These are phyloP conservation scores for Penicillium cosmopolitanum DNA, from an alignment of 495 filamentous ascomycete species.

Conservation along the genomic window DNA sequence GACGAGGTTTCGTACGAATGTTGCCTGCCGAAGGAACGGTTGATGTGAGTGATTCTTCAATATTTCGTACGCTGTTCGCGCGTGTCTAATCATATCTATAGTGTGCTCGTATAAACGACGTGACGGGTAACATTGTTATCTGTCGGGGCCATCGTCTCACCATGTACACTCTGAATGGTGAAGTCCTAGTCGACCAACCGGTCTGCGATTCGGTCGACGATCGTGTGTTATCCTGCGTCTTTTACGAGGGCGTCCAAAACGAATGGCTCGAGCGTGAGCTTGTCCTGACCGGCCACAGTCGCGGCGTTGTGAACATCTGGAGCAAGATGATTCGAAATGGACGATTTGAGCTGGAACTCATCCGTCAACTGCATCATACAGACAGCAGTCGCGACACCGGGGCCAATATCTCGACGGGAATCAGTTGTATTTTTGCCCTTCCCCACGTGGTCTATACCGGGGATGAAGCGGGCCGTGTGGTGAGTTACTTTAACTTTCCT, in stretches of 20 bases:
- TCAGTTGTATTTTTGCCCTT: conserved; percentile 86
- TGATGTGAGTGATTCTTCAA: conserved; percentile 43
- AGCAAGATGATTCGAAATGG: conserved; percentile 55
- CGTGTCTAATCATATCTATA: conserved; percentile 45
- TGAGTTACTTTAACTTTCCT: conserved; percentile 40
- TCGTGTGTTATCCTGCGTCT: conserved; percentile 76
- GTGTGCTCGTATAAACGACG: conserved; percentile 86
- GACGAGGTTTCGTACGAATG: conserved; percentile 79
- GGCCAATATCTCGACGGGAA: conserved; percentile 75
- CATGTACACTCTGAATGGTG: conserved; percentile 90
- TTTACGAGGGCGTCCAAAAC: conserved; percentile 89
- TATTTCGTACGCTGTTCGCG: background rate
- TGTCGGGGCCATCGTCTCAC: conserved; percentile 72
- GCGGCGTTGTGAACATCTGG: conserved; percentile 82
- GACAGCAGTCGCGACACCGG: conserved; percentile 74
- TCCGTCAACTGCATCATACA: conserved; percentile 82
- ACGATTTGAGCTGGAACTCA: conserved; percentile 61
- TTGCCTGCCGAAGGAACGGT: conserved; percentile 58
- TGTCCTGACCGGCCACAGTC: conserved; percentile 83
- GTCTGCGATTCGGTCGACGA: conserved; percentile 75
- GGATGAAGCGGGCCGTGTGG: conserved; percentile 85
- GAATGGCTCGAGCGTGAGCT: conserved; percentile 91
- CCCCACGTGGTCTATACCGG: conserved; percentile 87
- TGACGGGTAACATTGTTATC: conserved; percentile 83
- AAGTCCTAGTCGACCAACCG: conserved; percentile 75